Percentiles rank a stretch among this genome's conserved stretches.
phyloP scores from a whole-genome alignment of 768 basidiomycete species.

The Suillus cothurnatus region DNA sequence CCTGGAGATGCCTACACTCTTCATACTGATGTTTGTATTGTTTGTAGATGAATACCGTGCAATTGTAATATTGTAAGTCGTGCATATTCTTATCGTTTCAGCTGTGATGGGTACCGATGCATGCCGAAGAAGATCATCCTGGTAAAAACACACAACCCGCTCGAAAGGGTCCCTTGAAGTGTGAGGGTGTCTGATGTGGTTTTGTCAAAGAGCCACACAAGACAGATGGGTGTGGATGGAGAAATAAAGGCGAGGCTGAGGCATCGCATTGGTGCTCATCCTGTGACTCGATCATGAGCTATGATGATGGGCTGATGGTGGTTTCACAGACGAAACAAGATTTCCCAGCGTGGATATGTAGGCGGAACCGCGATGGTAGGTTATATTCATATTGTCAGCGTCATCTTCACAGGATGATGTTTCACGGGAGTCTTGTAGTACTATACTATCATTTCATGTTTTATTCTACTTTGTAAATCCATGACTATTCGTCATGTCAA shows the following conservation, averaged over 20 bases:
- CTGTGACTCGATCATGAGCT: background rate
- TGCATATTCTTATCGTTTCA: background rate
- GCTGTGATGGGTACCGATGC: slow-evolving; percentile 13
- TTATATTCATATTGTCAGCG: background rate
- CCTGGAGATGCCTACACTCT: slow-evolving; percentile 76
- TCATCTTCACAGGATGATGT: background rate
- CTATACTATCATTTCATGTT: background rate
- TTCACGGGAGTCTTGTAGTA: too few relatives aligned
- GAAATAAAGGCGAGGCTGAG: slow-evolving; percentile 93
- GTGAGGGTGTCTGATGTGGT: slow-evolving; percentile 32
- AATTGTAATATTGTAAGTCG: slow-evolving; percentile 14
- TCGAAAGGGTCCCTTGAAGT: slow-evolving; percentile 37
- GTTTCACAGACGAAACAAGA: slow-evolving; percentile 1
- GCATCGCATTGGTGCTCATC: slow-evolving; percentile 21
- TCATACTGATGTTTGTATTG: slow-evolving; percentile 5
- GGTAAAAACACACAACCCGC: slow-evolving; percentile 86
- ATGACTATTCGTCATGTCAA: background rate
- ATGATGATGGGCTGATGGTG: background rate
- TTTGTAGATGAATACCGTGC: slow-evolving; percentile 32
- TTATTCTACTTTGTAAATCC: background rate
- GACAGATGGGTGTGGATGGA: slow-evolving; percentile 68
- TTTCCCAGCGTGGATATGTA: background rate
- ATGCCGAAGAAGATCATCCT: slow-evolving; percentile 79
- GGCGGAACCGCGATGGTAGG: background rate
- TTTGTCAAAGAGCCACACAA: slow-evolving; percentile 28